These are phyloP conservation scores for Fusarium sublunatum DNA, from an alignment of 2,329 filamentous ascomycete genomes.

Conservation along the genomic window DNA sequence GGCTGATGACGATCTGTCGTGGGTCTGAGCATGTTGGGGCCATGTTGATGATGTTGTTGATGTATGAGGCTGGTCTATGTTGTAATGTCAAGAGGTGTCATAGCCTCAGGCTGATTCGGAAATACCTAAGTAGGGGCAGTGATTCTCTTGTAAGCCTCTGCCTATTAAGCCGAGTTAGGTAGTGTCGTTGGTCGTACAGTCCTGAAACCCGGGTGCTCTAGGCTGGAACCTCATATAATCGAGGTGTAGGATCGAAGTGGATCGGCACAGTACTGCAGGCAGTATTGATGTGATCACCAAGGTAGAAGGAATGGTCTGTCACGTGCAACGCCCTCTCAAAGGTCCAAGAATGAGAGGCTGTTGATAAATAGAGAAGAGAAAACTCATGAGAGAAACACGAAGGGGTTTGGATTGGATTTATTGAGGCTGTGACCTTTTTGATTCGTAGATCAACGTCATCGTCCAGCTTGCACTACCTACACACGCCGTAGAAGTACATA, in stretches of 20 bases:
- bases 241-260: conserved; percentile 9
- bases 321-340: conserved; percentile 13
- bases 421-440: background rate
- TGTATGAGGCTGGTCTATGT: conserved; percentile 2
- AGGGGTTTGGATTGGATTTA: background rate
- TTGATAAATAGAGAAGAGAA: background rate
- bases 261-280: background rate
- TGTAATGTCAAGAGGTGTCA: conserved; percentile 12
- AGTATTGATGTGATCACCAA: conserved; percentile 13
- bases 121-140: conserved; percentile 10
- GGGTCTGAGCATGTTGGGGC: conserved; percentile 66
- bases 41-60: conserved; percentile 51
- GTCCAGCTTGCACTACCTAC: background rate
- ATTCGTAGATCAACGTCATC: conserved; percentile 32
- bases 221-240: conserved; percentile 4
- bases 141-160: conserved; percentile 6
- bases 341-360: background rate
- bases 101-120: conserved; percentile 11
- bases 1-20: conserved; percentile 65
- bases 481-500: too few species aligned
- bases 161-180: conserved; percentile 4
- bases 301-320: conserved; percentile 9
- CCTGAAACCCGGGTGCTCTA: conserved; percentile 12
- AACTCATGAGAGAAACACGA: background rate
- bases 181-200: conserved; percentile 9